These are phyloP conservation scores for Evernia prunastri DNA, from an alignment of 495 filamentous ascomycete genomes.

Conservation along the genomic window DNA sequence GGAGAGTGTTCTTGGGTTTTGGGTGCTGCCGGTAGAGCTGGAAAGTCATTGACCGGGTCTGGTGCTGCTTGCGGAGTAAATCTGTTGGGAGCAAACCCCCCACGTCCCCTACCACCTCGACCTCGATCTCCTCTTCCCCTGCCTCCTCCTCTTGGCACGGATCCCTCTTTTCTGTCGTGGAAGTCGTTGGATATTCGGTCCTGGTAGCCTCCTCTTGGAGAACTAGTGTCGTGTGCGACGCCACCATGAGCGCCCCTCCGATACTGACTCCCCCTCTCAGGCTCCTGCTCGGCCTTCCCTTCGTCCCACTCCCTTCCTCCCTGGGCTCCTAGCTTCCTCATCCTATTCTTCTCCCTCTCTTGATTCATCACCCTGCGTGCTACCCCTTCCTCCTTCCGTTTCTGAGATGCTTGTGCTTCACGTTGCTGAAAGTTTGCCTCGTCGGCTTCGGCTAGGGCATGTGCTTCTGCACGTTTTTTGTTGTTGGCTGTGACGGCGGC, in stretches of 20 bases:
- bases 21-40: constrained; percentile 35
- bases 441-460: constrained; percentile 62
- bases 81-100: constrained; percentile 20
- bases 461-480: constrained; percentile 50
- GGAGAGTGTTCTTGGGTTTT: constrained; percentile 25
- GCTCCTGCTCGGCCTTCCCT: constrained; percentile 60
- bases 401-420: constrained; percentile 51
- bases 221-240: constrained; percentile 29
- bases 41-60: constrained; percentile 31
- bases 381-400: constrained; percentile 49
- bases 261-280: constrained; percentile 36
- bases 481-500: constrained; percentile 54
- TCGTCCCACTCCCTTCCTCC: constrained; percentile 70
- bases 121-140: constrained; percentile 20
- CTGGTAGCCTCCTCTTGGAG: constrained; percentile 13
- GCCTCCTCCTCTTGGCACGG: constrained; percentile 16
- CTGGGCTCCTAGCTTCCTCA: constrained; percentile 60
- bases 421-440: constrained; percentile 59
- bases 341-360: constrained; percentile 65
- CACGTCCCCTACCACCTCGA: constrained; percentile 23
- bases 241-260: constrained; percentile 57
- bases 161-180: constrained; percentile 8
- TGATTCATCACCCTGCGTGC: constrained; percentile 56
- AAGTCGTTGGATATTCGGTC: constrained; percentile 1
- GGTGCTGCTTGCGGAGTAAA: constrained; percentile 10